Evolutionary conservation across 2,329 filamentous ascomycete species (phyloP).

Genomic region (Penicillium corylophilum): DNA sequence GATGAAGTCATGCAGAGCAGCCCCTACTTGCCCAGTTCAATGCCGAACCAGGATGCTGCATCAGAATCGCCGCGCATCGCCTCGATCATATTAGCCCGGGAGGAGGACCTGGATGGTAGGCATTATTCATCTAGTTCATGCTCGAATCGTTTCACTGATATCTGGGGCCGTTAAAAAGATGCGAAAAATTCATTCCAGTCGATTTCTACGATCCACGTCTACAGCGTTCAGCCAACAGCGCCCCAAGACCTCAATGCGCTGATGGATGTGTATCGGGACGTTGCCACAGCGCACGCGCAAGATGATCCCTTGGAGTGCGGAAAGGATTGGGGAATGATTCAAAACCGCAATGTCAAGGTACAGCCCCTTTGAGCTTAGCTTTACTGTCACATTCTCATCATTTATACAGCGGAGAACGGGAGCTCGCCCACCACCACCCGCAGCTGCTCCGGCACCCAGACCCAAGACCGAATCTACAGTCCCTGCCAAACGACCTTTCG

Average conservation of each 20-base stretch:
- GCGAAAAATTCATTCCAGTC: slow-evolving; percentile 66
- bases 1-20: slow-evolving; percentile 63
- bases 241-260: slow-evolving; percentile 72
- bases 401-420: slow-evolving; percentile 48
- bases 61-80: slow-evolving; percentile 55
- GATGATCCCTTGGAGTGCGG: slow-evolving; percentile 61
- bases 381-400: background rate
- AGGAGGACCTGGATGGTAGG: slow-evolving; percentile 70
- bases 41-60: slow-evolving; percentile 53
- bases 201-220: slow-evolving; percentile 80
- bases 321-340: slow-evolving; percentile 70
- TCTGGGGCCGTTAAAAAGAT: slow-evolving; percentile 46
- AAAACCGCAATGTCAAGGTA: slow-evolving; percentile 67
- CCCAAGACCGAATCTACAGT: slow-evolving; percentile 35
- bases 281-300: slow-evolving; percentile 54
- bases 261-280: slow-evolving; percentile 66
- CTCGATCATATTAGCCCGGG: slow-evolving; percentile 66
- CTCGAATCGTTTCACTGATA: background rate
- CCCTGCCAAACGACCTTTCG: slow-evolving; percentile 41
- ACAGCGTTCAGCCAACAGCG: slow-evolving; percentile 73
- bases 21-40: slow-evolving; percentile 66
- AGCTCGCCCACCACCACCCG: slow-evolving; percentile 39
- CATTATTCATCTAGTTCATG: background rate
- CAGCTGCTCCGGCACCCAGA: slow-evolving; percentile 30
- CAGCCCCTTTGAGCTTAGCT: background rate